These are phyloP conservation scores for Cenchrus purpureus DNA, from an alignment of 176 grass and related monocot species.

Conservation along the genomic window DNA sequence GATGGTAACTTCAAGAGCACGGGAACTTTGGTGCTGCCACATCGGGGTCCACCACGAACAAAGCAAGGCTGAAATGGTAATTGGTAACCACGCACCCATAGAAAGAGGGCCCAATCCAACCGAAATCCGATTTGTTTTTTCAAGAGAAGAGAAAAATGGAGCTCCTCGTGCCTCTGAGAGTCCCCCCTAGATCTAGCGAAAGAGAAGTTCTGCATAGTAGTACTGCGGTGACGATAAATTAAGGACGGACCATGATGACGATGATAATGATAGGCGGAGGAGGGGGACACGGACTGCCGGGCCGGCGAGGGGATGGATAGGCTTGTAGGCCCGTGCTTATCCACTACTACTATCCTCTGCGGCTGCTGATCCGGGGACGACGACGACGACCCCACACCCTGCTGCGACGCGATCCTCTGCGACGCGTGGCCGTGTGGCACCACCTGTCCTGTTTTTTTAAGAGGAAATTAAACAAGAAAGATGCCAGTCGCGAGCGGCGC, in stretches of 20 bases:
- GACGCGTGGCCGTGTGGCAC: constrained; percentile 23
- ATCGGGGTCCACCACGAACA: neutral
- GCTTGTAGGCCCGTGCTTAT: constrained; percentile 49
- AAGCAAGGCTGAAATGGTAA: neutral
- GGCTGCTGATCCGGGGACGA: neutral
- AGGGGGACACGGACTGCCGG: neutral
- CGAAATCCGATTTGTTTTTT: neutral
- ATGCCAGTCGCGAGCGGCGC: too few species aligned
- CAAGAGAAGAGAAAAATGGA: neutral
- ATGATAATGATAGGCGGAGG: neutral
- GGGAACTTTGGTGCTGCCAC: neutral
- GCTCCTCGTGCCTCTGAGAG: constrained; percentile 3
- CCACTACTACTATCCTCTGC: constrained; percentile 21
- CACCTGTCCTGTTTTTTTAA: too few species aligned
- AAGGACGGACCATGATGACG: neutral
- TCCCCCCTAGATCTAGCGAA: neutral
- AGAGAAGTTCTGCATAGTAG: neutral
- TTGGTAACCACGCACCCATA: neutral
- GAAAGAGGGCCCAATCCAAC: neutral
- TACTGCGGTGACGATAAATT: neutral
- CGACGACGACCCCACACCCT: neutral
- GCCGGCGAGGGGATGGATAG: neutral
- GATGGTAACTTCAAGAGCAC: neutral
- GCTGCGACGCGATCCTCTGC: neutral
- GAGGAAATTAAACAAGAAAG: too few species aligned